These are phyloP conservation scores for Lipomyces yamanashiensis DNA, from an alignment of 805 yeast genomes.

Conservation along the genomic window DNA sequence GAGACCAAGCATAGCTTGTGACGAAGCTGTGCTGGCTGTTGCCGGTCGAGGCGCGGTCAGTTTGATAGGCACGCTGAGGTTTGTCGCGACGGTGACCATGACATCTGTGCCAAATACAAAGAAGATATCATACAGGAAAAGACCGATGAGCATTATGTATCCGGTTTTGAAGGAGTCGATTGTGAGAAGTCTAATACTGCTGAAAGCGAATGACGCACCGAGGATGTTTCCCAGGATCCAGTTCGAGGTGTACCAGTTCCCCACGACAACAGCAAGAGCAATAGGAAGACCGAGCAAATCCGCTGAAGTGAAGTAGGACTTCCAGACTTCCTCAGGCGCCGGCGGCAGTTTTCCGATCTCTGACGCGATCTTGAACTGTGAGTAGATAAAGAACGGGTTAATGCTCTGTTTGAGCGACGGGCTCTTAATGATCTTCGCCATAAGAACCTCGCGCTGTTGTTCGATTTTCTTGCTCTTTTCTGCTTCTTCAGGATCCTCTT, in stretches of 20 bases:
- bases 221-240: slow-evolving; percentile 56
- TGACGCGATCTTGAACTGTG: slow-evolving; percentile 19
- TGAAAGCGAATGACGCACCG: slow-evolving; percentile 52
- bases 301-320: slow-evolving; percentile 28
- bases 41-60: slow-evolving; percentile 51
- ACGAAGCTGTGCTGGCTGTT: slow-evolving; percentile 16
- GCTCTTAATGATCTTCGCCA: slow-evolving; percentile 20
- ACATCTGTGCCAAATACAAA: slow-evolving; percentile 68
- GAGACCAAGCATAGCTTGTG: slow-evolving; percentile 54
- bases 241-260: slow-evolving; percentile 44
- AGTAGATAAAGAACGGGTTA: slow-evolving; percentile 15
- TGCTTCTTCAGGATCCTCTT: slow-evolving; percentile 26
- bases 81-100: slow-evolving; percentile 66
- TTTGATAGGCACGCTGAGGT: slow-evolving; percentile 60
- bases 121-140: slow-evolving; percentile 66
- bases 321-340: slow-evolving; percentile 21
- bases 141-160: slow-evolving; percentile 51
- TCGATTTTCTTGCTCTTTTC: slow-evolving; percentile 19
- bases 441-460: slow-evolving; percentile 10
- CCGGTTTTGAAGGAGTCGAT: slow-evolving; percentile 55
- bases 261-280: slow-evolving; percentile 33
- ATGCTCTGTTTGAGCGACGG: slow-evolving; percentile 19
- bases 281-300: slow-evolving; percentile 31
- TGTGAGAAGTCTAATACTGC: slow-evolving; percentile 49
- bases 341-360: slow-evolving; percentile 24